phyloP scores from a whole-genome alignment of 208 protist genomes.

The Wallacemonas sp. region DNA sequence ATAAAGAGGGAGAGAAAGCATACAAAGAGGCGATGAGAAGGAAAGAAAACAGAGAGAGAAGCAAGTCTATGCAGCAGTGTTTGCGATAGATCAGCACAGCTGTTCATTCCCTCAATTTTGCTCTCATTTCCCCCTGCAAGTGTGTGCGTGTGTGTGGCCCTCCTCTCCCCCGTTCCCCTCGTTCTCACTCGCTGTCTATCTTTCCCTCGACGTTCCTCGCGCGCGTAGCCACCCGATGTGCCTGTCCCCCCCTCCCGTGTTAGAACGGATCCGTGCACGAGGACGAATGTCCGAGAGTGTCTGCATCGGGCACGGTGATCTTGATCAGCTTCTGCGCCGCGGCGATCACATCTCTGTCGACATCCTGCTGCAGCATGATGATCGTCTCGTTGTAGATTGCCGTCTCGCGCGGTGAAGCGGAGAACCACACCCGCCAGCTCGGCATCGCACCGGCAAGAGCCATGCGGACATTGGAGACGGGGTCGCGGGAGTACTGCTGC shows the following conservation, averaged over 20 bases:
- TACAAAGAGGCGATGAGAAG: slow-evolving; percentile 3
- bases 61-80: too few relatives aligned
- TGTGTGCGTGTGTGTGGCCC: too few relatives aligned
- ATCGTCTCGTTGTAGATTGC: slow-evolving; percentile 42
- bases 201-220: too few relatives aligned
- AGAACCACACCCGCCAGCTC: slow-evolving; percentile 50
- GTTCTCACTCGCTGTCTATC: too few relatives aligned
- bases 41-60: too few relatives aligned
- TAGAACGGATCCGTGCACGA: slow-evolving; percentile 1
- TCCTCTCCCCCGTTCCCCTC: too few relatives aligned
- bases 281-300: background rate
- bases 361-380: slow-evolving; percentile 43
- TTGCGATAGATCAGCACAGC: too few relatives aligned
- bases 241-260: too few relatives aligned
- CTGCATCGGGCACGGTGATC: background rate
- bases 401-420: slow-evolving; percentile 17
- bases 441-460: slow-evolving; percentile 47
- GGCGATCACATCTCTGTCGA: slow-evolving; percentile 49
- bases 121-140: too few relatives aligned
- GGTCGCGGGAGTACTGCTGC: slow-evolving; percentile 39
- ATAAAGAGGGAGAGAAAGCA: slow-evolving; percentile 10
- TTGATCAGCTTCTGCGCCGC: slow-evolving; percentile 16
- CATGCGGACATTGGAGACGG: slow-evolving; percentile 75
- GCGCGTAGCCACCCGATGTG: too few relatives aligned
- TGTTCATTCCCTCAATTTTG: too few relatives aligned